Base-by-base conservation (phyloP, 352 stramenopile genomes). In the Blastocystis sp. region DNA sequence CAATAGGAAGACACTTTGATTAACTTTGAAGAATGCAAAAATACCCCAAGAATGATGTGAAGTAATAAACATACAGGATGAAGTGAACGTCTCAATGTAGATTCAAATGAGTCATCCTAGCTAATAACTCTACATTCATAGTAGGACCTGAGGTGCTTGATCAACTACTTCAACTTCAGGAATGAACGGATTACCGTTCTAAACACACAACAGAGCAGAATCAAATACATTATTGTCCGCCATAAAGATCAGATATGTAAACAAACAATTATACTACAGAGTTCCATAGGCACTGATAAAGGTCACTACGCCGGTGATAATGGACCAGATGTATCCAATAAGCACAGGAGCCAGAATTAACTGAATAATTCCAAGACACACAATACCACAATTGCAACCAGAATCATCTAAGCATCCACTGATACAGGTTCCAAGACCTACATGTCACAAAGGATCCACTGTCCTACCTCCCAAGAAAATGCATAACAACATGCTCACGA, bases 351-450 rank as follows among this genome's bases (percentile, higher is more conserved):
- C 30, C 50, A 85, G 55, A 16, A 85, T 45, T 11, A 85, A 18
- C 53, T 85, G 73, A 26, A 85, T 50, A 41, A 85, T 8, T 66
- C 73, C 73, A 41, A 85, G 50, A n/a, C 50, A 59, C 13, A 59
- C 50, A 13, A 59, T 13, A n/a, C 50, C 50, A 59, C 50, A 59
- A 59, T 59, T 59, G 20, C 50, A 59, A 13, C 50, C 50, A n/a
- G 11, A n/a, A 59, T 59, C 50, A 59, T 59, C 50, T 2, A 59
- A 1, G 50, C 50, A 59, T n/a, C 50, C 50, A n/a, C 50, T n/a
- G 3, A 59, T 59, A 2, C 50, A 59, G 2, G 50, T 59, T n/a
- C 11, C 13, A n/a, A 59, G 50, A 59, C 50, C 50, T 59, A 59
- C 20, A 59, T 1, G 13, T 59, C 2, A 59, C 50, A 59, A 13